phyloP scores from a whole-genome alignment of 2,329 filamentous ascomycete species.

The Pyricularia pennisetigena region DNA sequence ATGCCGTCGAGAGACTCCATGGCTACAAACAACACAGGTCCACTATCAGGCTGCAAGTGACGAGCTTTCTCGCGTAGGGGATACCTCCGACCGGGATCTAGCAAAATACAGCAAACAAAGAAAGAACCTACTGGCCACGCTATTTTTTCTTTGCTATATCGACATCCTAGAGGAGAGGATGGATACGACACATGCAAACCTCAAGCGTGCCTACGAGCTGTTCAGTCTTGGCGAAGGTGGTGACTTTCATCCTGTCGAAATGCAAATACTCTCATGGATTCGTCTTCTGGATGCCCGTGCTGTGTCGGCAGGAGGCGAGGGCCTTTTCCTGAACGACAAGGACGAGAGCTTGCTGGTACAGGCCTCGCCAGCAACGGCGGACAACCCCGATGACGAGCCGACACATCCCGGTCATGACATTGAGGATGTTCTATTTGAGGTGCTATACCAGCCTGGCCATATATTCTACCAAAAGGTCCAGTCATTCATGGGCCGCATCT shows the following conservation, averaged over 20 bases:
- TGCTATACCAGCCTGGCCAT: slow-evolving; percentile 43
- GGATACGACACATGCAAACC: slow-evolving; percentile 34
- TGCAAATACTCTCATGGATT: slow-evolving; percentile 42
- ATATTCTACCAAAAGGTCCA: slow-evolving; percentile 49
- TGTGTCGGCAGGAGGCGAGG: slow-evolving; percentile 45
- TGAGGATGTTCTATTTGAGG: slow-evolving; percentile 42
- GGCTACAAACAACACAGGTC: slow-evolving; percentile 21
- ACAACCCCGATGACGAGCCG: slow-evolving; percentile 22
- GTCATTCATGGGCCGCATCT: slow-evolving; percentile 46
- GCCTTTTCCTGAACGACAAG: slow-evolving; percentile 38
- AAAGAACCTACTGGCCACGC: slow-evolving; percentile 35
- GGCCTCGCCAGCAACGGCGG: slow-evolving; percentile 25
- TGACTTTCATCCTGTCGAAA: slow-evolving; percentile 28
- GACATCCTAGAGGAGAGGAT: slow-evolving; percentile 34
- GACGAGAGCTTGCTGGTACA: slow-evolving; percentile 35
- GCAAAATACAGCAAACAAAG: slow-evolving; percentile 19
- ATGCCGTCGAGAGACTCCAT: slow-evolving; percentile 22
- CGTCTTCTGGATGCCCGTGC: slow-evolving; percentile 44
- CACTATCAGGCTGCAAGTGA: slow-evolving; percentile 26
- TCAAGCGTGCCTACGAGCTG: slow-evolving; percentile 37
- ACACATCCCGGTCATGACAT: slow-evolving; percentile 19
- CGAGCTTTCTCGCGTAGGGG: slow-evolving; percentile 18
- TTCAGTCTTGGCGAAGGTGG: slow-evolving; percentile 30
- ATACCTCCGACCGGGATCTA: slow-evolving; percentile 7
- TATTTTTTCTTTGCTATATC: slow-evolving; percentile 45